Evolutionary conservation across 108 stramenopile genomes (phyloP).

Genomic region (Ochromonas danica): DNA sequence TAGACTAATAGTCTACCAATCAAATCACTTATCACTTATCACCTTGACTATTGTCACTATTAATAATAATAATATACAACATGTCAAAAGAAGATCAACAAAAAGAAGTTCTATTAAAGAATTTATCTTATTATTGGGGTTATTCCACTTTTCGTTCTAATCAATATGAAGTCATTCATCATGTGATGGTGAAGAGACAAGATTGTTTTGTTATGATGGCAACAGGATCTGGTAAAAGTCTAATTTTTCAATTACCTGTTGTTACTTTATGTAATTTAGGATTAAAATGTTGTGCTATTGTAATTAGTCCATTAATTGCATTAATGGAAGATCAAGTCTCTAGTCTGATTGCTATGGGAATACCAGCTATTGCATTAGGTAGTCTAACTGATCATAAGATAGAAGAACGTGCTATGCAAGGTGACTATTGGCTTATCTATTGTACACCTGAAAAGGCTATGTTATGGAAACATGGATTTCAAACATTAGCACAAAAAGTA

Average conservation of each 20-base stretch:
- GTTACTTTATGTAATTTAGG: conserved; percentile 1
- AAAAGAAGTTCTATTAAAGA: no score
- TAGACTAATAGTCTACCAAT: no score
- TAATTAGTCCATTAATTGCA: not conserved
- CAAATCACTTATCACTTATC: no score
- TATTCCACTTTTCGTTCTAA: not conserved
- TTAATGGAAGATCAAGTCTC: conserved; percentile 24
- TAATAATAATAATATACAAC: no score
- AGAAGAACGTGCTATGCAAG: not conserved
- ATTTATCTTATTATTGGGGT: conserved; percentile 19
- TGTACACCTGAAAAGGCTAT: conserved; percentile 2
- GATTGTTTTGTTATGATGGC: conserved; percentile 22
- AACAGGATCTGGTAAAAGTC: not conserved
- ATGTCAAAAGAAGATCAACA: no score
- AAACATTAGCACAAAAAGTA: not conserved
- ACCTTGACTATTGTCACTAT: no score
- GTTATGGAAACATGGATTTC: not conserved
- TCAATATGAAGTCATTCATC: not conserved
- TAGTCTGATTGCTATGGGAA: not conserved
- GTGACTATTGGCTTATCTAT: not conserved
- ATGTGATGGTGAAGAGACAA: not conserved
- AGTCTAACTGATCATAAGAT: not conserved
- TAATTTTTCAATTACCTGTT: conserved; percentile 4
- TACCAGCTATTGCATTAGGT: not conserved
- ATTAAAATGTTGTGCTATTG: not conserved